phyloP scores from a whole-genome alignment of 164 flowering plant genomes.

The Vitis rupestris region DNA sequence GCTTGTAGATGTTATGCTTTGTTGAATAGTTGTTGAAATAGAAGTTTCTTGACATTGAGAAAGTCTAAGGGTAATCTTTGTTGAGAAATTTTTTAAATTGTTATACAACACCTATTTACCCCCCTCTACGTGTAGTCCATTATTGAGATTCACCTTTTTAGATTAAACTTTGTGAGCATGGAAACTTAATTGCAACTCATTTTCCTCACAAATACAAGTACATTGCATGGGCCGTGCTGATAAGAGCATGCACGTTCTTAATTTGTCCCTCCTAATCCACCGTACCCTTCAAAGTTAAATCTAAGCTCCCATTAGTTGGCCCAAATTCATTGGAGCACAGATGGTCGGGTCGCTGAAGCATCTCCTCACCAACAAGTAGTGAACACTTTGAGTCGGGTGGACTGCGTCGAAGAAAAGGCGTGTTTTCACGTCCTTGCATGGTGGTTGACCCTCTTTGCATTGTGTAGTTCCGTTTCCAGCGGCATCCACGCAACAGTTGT shows the following conservation, averaged over 20 bases:
- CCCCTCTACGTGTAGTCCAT: no score
- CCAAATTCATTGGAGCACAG: neutral
- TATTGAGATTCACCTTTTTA: no score
- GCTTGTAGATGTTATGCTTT: no score
- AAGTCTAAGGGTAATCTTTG: no score
- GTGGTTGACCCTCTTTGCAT: neutral
- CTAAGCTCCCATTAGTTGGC: neutral
- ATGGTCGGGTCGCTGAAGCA: neutral
- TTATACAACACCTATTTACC: no score
- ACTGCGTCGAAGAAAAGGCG: neutral
- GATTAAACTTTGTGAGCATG: no score
- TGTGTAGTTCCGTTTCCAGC: neutral
- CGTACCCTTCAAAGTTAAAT: neutral
- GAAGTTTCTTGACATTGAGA: no score
- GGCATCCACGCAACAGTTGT: neutral
- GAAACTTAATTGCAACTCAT: no score
- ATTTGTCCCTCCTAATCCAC: neutral
- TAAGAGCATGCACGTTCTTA: neutral
- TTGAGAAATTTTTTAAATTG: no score
- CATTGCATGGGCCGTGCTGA: no score
- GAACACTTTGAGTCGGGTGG: slow-evolving; percentile 2
- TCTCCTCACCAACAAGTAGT: neutral
- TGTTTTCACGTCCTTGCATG: neutral
- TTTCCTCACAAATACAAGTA: no score
- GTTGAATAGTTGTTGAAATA: no score